Evolutionary conservation across 1,284 basidiomycete species (phyloP), one percentile per base, ranked within the genome.

Genomic region (Tylopilus orsonianus): DNA sequence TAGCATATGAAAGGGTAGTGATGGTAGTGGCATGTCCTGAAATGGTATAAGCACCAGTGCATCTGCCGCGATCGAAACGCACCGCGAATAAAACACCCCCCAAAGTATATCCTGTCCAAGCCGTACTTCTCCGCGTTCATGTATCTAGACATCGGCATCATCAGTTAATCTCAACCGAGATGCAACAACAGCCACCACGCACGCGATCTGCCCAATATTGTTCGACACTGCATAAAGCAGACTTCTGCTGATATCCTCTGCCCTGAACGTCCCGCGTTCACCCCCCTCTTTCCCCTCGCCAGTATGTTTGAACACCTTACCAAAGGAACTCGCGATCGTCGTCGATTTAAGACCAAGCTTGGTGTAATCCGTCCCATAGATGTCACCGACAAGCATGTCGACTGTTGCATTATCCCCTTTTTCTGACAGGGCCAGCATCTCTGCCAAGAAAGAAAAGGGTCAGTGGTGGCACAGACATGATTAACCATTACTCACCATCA

Each of bases 61-160:
- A 33, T 26, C 24, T 14, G n/a, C 32, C 29, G 19, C 34, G 16
- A 5, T 41, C 26, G 7, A 33, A 33, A 71, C 77, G 57, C 62
- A 92, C 94, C 96, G 75, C 97, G 83, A 69, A 99, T 99, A 72
- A 99, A 99, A 71, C 92, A 98, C 3, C 97, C 97, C 13, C 96
- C 94, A 77, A 99, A 99, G 75, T 98, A 99, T 58, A 99, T 98
- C 61, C 92, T 84, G 62, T 98, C 93, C 49, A 99, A 72, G 54
- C 93, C 89, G 69, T 98, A 97, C 77, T 99, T 98, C 70, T 99
- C 97, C 41, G 97, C 97, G 65, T 99, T 99, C 96, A 99, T 97
- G 72, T 96, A 97, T 50, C 93, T 96, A 68, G 37, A 42, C 30
- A 30, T 33, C 48, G 16, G 29, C 5, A 22, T 7, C 39, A 37